Evolutionary conservation across 768 basidiomycete genomes (phyloP), one percentile per base, ranked within the genome.

Genomic region (Sporobolomyces pararoseus): DNA sequence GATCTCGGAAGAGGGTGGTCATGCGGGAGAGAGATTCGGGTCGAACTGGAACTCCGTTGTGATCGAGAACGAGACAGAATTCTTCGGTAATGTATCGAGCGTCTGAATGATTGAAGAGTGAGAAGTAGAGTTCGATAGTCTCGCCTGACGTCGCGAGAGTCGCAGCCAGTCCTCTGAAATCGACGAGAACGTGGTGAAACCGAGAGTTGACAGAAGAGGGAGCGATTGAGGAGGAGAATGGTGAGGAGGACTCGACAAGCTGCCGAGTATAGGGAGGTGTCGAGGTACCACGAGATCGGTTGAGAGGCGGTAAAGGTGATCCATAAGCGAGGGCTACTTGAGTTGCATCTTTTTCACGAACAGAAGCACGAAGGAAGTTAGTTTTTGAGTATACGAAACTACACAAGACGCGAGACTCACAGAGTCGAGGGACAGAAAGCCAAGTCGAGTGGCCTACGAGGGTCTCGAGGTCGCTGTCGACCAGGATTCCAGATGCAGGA

Each of bases 81-180:
- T 98, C 95, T 79, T 98, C 95, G 0, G 92, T 93, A 49, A 98
- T 85, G 78, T 94, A 97, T 58, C 89, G 88, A 17, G 75, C 75
- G 59, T 89, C 89, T 59, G 85, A 84, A 77, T 89, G 88, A 80
- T 88, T 89, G 83, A 89, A 98, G 10, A 98, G 83, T 16, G 91
- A 93, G 81, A 98, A 96, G 77, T 87, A 91, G 4, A 98, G 85
- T 77, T 98, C 95, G 19, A 88, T 90, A 0, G 89, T 90, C 80
- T 98, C 95, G 14, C 92, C 93, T 0, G 94, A 88, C 0, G 87
- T 83, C 79, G 94, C 97, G 2, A 88, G 88, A 9, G 88, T 89
- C 21, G 92, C 95, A 37, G 94, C 88, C 77, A 97, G 93, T 0
- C 92, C 92, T 25, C 90, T 88, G 13, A 97, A 80, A 75, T 98